A percentile compares a stretch with the other conserved stretches of the same genome.
phyloP scores from a whole-genome alignment of 176 grass and related monocot species.

The Puccinellia tenuiflora region DNA sequence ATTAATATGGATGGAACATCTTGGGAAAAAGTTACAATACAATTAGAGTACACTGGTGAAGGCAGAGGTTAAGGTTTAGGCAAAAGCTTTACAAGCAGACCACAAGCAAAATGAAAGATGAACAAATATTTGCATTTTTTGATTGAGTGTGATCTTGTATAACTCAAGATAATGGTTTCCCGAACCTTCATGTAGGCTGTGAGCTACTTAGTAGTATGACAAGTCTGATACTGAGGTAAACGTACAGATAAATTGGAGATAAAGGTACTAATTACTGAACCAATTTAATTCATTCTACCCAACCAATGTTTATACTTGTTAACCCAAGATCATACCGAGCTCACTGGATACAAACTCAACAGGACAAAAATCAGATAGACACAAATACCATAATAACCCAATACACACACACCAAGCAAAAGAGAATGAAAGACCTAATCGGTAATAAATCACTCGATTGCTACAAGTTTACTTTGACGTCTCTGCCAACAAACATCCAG shows the following conservation, averaged over 20 bases:
- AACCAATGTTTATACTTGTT: background rate
- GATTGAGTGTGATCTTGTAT: background rate
- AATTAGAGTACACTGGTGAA: background rate
- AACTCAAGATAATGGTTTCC: background rate
- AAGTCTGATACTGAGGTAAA: background rate
- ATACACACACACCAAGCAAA: background rate
- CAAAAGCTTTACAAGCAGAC: background rate
- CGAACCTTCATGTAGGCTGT: background rate
- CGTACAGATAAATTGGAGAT: background rate
- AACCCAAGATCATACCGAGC: background rate
- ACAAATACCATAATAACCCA: background rate
- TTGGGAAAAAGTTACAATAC: background rate
- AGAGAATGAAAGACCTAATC: background rate
- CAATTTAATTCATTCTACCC: background rate
- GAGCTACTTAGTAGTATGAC: background rate
- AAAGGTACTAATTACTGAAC: background rate
- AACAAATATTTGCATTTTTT: background rate
- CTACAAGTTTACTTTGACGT: background rate
- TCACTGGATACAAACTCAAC: background rate
- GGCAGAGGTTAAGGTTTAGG: background rate
- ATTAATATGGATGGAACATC: constrained; percentile 6
- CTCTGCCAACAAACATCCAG: background rate
- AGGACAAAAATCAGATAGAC: background rate
- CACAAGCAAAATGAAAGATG: background rate
- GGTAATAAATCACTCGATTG: background rate